These are phyloP conservation scores for Phytophthora tentaculata DNA, from an alignment of 352 stramenopile species.

Conservation along the genomic window DNA sequence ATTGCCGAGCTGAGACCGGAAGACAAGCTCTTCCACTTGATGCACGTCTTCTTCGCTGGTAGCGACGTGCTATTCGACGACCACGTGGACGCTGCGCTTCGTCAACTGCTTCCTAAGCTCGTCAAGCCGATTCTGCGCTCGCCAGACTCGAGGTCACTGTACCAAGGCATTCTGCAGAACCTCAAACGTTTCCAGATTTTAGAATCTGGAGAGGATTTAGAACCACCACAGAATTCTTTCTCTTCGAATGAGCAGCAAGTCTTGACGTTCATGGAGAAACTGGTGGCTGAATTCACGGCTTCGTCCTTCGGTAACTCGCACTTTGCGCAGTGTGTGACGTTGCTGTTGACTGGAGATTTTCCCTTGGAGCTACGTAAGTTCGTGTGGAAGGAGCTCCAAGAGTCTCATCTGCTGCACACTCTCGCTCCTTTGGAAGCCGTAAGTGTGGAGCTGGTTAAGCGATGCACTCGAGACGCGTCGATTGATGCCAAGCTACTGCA, in stretches of 20 bases:
- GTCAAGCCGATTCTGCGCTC: conserved; percentile 41
- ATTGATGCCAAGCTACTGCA: conserved; percentile 53
- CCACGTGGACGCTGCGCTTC: conserved; percentile 59
- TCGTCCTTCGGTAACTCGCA: conserved; percentile 70
- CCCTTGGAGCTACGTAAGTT: conserved; percentile 59
- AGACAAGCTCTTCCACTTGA: conserved; percentile 79
- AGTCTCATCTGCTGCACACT: conserved; percentile 55
- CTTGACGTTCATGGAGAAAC: conserved; percentile 69
- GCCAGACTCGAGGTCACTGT: conserved; percentile 40
- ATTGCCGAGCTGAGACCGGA: conserved; percentile 46
- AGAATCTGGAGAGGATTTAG: conserved; percentile 28
- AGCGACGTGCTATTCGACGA: conserved; percentile 77
- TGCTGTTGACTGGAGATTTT: conserved; percentile 68
- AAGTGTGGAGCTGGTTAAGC: conserved; percentile 32
- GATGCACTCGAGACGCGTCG: conserved; percentile 39
- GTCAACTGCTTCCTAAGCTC: conserved; percentile 57
- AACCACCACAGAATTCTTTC: conserved; percentile 33
- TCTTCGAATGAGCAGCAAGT: conserved; percentile 60
- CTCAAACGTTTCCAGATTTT: conserved; percentile 57
- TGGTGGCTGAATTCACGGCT: conserved; percentile 72
- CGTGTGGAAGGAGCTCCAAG: conserved; percentile 76
- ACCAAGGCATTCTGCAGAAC: conserved; percentile 55
- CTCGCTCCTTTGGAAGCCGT: conserved; percentile 49
- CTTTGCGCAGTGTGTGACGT: conserved; percentile 69
- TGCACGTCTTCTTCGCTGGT: conserved; percentile 77